Base-by-base conservation (phyloP, 2,329 filamentous ascomycete genomes). In the Colletotrichum musicola region DNA sequence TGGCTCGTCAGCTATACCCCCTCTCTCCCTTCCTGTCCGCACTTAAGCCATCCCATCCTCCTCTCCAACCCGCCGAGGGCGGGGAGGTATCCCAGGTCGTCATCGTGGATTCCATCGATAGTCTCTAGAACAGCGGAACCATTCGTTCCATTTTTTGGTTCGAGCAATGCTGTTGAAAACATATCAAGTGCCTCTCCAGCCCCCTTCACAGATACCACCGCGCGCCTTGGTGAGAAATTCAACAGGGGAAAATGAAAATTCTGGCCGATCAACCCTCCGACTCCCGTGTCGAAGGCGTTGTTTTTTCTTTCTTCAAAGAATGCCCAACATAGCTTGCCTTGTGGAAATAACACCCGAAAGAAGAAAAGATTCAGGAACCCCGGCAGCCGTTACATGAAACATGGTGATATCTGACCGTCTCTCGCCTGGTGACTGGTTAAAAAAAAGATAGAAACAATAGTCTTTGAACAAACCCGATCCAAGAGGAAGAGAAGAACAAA, bases 371-470 rank as follows among this genome's bases (percentile, higher is more conserved):
- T 35, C 30, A 10, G 22, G 27, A 25, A 14, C 14, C 42, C 50
- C 25, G 3, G 22, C 44, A 40, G 44, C 51, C 64, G 51, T 57
- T 67, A 51, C 22, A 27, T 56, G 40, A 68, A 35, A 68, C 22
- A 62, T 18, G 51, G 51, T 56, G 64, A 57, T 57, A 50, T 51
- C 22, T 63, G 49, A 22, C 40, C 40, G 18, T 22, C n/a, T 55
- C 59, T 51, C 38, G 53, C 49, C 25, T 44, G 35, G 22, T 42
- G 13, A 25, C 30, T 30, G n/a, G 40, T 42, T 46, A 18, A 25
- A 54, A 44, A 27, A 35, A 10, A 2, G 10, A 35, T 9, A 35
- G 3, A 5, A 56, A 12, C 42, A 22, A 49, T 42, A 20, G 38
- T 18, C 42, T 27, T 42, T 22, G 27, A 60, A 38, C 4, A 35